Base-by-base conservation (phyloP, 1,139 yeast species). In the Suhomyces kunorum region DNA sequence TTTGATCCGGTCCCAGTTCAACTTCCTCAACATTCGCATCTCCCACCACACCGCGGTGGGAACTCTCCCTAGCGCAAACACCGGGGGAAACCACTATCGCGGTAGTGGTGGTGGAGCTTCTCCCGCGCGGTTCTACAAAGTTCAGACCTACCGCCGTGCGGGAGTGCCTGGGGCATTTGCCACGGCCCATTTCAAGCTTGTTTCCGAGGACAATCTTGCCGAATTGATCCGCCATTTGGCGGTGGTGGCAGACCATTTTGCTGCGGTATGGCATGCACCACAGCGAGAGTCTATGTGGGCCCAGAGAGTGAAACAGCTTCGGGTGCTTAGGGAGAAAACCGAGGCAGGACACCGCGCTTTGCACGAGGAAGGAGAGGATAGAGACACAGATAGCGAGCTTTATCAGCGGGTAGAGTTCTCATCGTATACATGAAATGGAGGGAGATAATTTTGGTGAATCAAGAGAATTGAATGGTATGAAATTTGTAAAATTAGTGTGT, bases 91-190 rank as follows among this genome's bases (percentile, higher is more conserved):
- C n/a, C n/a, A n/a, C n/a, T n/a, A n/a, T n/a, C n/a, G n/a, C n/a
- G n/a, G n/a, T n/a, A n/a, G n/a, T n/a, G n/a, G n/a, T n/a, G n/a
- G n/a, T n/a, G n/a, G n/a, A n/a, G 17, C 24, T 19, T 11, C 23
- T 27, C 16, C 8, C 15, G 28, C 34, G 12, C 30, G 57, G 38
- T 77, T 68, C 50, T 85, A 68, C 59, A 77, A 74, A 49, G 88
- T 87, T 5, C 79, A 84, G 42, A 73, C 81, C 0, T 80, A 70
- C 55, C 68, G 90, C 47, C 68, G 84, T 40, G 69, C 78, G 3
- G 92, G 88, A 0, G 81, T 86, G 2, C 94, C 94, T 1, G 87
- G 84, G 3, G 73, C 86, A 3, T 81, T 86, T 56, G 83, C 94
- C 1, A 81, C 90, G 0, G 78, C 86, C 43, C 90, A 85, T 53